phyloP scores from a whole-genome alignment of 2,329 filamentous ascomycete genomes.

The Endoconidiophora polonica region DNA sequence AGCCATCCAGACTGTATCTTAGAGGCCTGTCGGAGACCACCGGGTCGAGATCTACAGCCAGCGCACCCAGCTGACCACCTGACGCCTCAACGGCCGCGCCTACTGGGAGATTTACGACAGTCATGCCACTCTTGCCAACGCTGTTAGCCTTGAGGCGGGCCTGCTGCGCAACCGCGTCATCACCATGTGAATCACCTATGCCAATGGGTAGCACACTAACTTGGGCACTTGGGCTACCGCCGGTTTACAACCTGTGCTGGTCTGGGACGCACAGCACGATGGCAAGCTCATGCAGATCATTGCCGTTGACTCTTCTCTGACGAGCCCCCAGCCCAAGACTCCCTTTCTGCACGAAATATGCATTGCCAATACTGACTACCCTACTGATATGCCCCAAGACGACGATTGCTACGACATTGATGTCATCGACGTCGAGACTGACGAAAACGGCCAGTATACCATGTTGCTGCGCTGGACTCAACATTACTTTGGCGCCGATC shows the following conservation, averaged over 20 bases:
- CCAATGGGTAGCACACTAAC: background rate
- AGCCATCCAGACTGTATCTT: background rate
- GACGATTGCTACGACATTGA: background rate
- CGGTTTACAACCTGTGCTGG: background rate
- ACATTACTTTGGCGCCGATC: background rate
- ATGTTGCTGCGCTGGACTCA: background rate
- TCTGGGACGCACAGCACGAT: background rate
- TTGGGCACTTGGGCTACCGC: background rate
- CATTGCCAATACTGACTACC: background rate
- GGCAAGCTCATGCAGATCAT: background rate
- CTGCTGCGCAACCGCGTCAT: background rate
- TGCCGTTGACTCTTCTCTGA: background rate
- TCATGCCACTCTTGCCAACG: background rate
- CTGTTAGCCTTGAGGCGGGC: background rate
- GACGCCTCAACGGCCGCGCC: background rate
- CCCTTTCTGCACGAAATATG: background rate
- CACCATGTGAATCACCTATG: background rate
- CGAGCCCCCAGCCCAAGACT: background rate
- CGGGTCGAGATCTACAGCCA: background rate
- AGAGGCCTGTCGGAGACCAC: background rate
- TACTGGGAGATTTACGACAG: slow-evolving; percentile 2
- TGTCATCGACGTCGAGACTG: background rate
- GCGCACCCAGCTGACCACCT: background rate
- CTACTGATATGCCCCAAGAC: background rate
- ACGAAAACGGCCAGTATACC: too few relatives aligned